Base-by-base conservation (phyloP, 2,329 filamentous ascomycete species). In the Fusarium subglutinans region DNA sequence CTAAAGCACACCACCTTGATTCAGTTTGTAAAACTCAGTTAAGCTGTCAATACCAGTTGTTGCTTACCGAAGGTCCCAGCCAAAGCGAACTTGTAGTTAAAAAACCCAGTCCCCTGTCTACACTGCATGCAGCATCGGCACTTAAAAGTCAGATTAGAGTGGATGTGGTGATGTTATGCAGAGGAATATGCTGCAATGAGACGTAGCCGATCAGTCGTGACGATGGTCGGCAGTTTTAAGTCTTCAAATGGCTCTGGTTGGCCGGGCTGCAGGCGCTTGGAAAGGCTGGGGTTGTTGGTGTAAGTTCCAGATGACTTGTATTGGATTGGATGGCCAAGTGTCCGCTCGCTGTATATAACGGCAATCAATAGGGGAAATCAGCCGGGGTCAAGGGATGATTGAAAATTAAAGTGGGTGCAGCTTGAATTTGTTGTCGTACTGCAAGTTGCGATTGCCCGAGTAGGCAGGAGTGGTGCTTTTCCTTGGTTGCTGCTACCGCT, bases 121-220 rank as follows among this genome's bases (percentile, higher is more conserved):
- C 51, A 58, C 73, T 63, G 70, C 68, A 74, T 71, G 69, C 73
- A 77, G 75, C 68, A 77, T 76, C 70, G 73, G 69, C 67, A 68
- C 62, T 69, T 69, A 44, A 60, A 59, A 7, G 58, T 64, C 55
- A 61, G 63, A 59, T 63, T 50, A 55, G 64, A 47, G 66, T 72
- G 71, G 66, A 72, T 68, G 63, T 68, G 59, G 66, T 62, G 72
- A 76, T 72, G 69, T 63, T 70, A 63, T 70, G 69, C 77, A 76
- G 71, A 72, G 40, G 54, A 68, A 76, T 67, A 55, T 66, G 66
- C 76, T 75, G 66, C 64, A 70, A 75, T 76, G 65, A 59, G 68
- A 76, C 66, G 71, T 57, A 51, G 51, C 59, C 63, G 64, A 76
- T 68, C 57, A 65, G 33, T 73, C 45, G 72, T 40, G 57, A 70